These are phyloP conservation scores for Aspergillus hiratsukae DNA, from an alignment of 2,329 filamentous ascomycete genomes.

Conservation along the genomic window DNA sequence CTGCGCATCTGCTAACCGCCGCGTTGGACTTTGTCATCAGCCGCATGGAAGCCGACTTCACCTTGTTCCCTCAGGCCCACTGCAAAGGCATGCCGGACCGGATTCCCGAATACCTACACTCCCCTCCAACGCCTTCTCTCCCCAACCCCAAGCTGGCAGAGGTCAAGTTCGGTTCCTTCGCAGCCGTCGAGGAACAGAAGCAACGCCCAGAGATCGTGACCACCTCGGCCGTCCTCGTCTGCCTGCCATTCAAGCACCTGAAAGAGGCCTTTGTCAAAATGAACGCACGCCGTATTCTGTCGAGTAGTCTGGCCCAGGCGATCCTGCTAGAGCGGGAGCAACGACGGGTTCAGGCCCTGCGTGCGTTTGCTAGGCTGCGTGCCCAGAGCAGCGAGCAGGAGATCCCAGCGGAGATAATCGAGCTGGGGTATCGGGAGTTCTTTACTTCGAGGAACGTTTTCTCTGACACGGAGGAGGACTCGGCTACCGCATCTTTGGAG, in stretches of 20 bases:
- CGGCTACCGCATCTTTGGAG: constrained; percentile 2
- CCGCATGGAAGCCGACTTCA: constrained; percentile 18
- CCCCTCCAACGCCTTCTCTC: constrained; percentile 6
- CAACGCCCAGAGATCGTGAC: constrained; percentile 14
- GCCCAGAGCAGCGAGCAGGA: neutral
- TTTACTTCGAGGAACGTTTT: neutral
- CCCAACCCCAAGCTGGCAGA: constrained; percentile 16
- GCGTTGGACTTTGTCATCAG: constrained; percentile 22
- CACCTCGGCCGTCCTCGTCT: constrained; percentile 25
- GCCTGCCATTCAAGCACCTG: constrained; percentile 24
- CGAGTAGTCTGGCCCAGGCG: constrained; percentile 10
- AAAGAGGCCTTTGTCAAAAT: constrained; percentile 17
- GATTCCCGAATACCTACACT: constrained; percentile 18
- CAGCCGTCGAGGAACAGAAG: constrained; percentile 8
- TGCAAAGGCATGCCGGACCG: constrained; percentile 19
- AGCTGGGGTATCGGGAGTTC: constrained; percentile 22
- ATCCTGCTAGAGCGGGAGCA: constrained; percentile 27
- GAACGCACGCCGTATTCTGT: constrained; percentile 12
- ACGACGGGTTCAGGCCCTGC: constrained; percentile 22
- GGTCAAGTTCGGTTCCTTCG: constrained; percentile 20
- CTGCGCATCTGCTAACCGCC: constrained; percentile 8
- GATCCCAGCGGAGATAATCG: constrained; percentile 7
- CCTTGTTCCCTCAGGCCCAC: constrained; percentile 22
- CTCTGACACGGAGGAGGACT: neutral
- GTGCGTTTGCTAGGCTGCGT: constrained; percentile 1